phyloP scores from a whole-genome alignment of 2,329 filamentous ascomycete genomes.

The Phyllosticta citribraziliensis region DNA sequence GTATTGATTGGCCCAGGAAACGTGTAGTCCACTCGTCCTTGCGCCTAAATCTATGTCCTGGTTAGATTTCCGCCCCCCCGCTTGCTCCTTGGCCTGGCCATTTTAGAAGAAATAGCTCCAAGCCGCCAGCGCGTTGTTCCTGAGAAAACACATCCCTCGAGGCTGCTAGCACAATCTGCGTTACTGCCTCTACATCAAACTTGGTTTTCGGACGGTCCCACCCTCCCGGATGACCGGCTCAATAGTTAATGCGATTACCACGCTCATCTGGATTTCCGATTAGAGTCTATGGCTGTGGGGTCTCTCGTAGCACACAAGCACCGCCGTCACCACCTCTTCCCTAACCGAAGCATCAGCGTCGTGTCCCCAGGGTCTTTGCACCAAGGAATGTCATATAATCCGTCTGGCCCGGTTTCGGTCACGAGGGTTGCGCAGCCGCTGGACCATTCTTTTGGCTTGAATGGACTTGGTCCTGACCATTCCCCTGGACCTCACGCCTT shows the following conservation, averaged over 20 bases:
- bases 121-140: conserved; percentile 3
- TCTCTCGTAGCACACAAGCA: conserved; percentile 17
- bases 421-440: conserved; percentile 15
- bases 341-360: conserved; percentile 19
- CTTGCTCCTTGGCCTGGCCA: not conserved
- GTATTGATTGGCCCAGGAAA: conserved; percentile 1
- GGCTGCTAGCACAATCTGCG: not conserved
- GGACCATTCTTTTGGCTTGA: conserved; percentile 1
- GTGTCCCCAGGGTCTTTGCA: conserved; percentile 18
- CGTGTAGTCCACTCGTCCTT: not conserved
- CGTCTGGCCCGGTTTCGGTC: conserved; percentile 20
- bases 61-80: conserved; percentile 2
- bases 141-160: conserved; percentile 4
- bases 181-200: not conserved
- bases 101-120: conserved; percentile 3
- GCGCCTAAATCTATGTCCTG: conserved; percentile 5
- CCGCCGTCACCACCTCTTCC: conserved; percentile 25
- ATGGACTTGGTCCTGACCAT: conserved; percentile 1
- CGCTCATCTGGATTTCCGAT: conserved; percentile 2
- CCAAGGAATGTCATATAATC: conserved; percentile 27
- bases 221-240: conserved; percentile 6
- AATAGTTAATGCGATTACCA: not conserved
- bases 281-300: conserved; percentile 28
- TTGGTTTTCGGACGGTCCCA: not conserved
- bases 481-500: conserved; percentile 1